phyloP scores from a whole-genome alignment of 768 basidiomycete species.

The Cystobasidium onofrii region DNA sequence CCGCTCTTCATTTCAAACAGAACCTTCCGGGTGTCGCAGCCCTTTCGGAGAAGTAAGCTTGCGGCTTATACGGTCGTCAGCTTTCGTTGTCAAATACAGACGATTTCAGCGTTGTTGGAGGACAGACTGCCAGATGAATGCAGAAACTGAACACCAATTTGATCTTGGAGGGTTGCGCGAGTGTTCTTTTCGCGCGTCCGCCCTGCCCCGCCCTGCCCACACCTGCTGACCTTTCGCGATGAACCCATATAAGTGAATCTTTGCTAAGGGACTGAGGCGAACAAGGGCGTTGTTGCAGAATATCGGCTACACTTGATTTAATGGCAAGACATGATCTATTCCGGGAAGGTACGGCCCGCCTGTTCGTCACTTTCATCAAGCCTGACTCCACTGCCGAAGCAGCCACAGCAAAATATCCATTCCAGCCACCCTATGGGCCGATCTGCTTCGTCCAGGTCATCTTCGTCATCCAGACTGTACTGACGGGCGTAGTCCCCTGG shows the following conservation, averaged over 20 bases:
- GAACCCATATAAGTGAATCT: no score
- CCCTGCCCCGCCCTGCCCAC: no score
- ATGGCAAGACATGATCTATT: background rate
- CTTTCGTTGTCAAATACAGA: no score
- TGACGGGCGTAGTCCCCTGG: background rate
- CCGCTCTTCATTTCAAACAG: background rate
- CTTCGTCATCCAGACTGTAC: background rate
- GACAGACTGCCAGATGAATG: no score
- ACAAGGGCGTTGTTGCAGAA: background rate
- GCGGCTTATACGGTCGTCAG: no score
- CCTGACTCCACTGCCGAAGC: background rate
- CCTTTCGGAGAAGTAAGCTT: slow-evolving; percentile 20
- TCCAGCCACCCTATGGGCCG: slow-evolving; percentile 2
- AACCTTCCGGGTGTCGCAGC: slow-evolving; percentile 27
- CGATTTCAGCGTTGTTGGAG: no score
- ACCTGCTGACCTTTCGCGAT: no score
- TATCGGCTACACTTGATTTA: background rate
- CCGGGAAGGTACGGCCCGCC: slow-evolving; percentile 20
- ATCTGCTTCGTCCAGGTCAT: background rate
- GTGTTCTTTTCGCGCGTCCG: no score
- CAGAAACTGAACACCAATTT: no score
- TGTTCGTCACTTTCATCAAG: slow-evolving; percentile 15
- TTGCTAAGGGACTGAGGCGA: background rate
- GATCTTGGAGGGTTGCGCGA: no score
- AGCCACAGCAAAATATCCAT: slow-evolving; percentile 23